These are phyloP conservation scores for Globisporangium paroecandrum DNA, from an alignment of 352 stramenopile genomes.

Conservation along the genomic window DNA sequence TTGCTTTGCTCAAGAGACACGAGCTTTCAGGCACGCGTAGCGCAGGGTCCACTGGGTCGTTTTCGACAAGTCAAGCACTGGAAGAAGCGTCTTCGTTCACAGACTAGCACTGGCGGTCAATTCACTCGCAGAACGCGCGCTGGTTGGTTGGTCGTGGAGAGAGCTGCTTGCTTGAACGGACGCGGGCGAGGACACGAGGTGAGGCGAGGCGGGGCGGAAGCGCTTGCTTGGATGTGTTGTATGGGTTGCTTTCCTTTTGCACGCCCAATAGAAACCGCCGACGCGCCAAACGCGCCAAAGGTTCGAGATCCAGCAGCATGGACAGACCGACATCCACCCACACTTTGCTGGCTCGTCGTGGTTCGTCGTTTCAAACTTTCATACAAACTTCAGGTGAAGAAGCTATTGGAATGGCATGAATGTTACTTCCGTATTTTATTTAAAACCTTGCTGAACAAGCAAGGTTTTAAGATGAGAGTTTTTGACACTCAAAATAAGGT, in stretches of 20 bases:
- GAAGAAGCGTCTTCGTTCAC: background rate
- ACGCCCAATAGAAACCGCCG: conserved; percentile 17
- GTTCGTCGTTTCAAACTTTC: too few species aligned
- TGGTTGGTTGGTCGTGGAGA: conserved; percentile 1
- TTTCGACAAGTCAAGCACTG: background rate
- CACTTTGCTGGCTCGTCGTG: too few species aligned
- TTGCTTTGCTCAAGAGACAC: background rate
- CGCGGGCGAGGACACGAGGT: background rate
- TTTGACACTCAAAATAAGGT: too few species aligned
- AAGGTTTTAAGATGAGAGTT: too few species aligned
- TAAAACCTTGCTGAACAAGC: too few species aligned
- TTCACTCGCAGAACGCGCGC: background rate
- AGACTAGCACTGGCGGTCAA: background rate
- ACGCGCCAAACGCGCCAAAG: background rate
- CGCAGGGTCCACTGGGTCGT: background rate
- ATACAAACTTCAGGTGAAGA: too few species aligned
- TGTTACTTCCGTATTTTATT: too few species aligned
- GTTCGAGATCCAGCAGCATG: background rate
- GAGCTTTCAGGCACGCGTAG: background rate
- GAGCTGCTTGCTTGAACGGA: conserved; percentile 6
- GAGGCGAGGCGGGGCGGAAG: background rate
- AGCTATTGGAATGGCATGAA: too few species aligned
- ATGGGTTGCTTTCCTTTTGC: conserved; percentile 5
- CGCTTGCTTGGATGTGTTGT: background rate
- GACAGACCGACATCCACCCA: too few species aligned